phyloP scores from a whole-genome alignment of 352 stramenopile species.

The Phytophthora capsici region DNA sequence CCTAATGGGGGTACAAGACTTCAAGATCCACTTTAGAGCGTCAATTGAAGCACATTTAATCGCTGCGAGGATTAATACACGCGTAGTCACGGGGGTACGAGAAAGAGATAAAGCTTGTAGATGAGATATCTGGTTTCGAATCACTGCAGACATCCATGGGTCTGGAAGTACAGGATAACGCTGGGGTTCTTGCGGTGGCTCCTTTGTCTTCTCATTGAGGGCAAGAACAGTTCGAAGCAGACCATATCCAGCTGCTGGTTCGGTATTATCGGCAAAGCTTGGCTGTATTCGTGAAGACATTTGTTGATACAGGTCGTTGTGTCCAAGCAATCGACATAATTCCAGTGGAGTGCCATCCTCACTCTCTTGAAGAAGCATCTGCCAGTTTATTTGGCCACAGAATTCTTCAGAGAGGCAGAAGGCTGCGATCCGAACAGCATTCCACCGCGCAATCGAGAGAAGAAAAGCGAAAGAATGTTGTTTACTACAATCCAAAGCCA shows the following conservation, averaged over 20 bases:
- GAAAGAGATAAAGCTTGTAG: slow-evolving; percentile 35
- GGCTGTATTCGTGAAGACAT: slow-evolving; percentile 1
- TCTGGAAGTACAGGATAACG: not conserved
- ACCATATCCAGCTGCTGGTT: slow-evolving; percentile 1
- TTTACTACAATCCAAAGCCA: not conserved
- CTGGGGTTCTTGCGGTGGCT: not conserved
- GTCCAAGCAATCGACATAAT: slow-evolving; percentile 34
- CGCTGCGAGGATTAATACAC: slow-evolving; percentile 25
- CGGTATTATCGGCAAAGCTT: not conserved
- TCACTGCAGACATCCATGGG: slow-evolving; percentile 22
- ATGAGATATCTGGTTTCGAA: slow-evolving; percentile 41
- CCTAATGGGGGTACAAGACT: not conserved
- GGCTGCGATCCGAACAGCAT: slow-evolving; percentile 35
- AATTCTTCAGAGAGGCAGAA: slow-evolving; percentile 9
- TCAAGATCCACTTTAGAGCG: slow-evolving; percentile 54
- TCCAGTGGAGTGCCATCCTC: slow-evolving; percentile 38
- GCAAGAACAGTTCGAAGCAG: slow-evolving; percentile 27
- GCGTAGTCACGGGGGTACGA: not conserved
- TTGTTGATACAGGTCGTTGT: slow-evolving; percentile 25
- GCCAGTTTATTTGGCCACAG: slow-evolving; percentile 10
- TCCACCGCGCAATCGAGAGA: slow-evolving; percentile 40
- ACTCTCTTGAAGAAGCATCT: slow-evolving; percentile 4
- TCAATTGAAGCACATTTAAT: slow-evolving; percentile 43
- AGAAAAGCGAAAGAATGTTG: slow-evolving; percentile 13
- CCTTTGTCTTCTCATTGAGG: slow-evolving; percentile 13